phyloP scores from a whole-genome alignment of 768 basidiomycete genomes.

The Dioszegia hungarica region DNA sequence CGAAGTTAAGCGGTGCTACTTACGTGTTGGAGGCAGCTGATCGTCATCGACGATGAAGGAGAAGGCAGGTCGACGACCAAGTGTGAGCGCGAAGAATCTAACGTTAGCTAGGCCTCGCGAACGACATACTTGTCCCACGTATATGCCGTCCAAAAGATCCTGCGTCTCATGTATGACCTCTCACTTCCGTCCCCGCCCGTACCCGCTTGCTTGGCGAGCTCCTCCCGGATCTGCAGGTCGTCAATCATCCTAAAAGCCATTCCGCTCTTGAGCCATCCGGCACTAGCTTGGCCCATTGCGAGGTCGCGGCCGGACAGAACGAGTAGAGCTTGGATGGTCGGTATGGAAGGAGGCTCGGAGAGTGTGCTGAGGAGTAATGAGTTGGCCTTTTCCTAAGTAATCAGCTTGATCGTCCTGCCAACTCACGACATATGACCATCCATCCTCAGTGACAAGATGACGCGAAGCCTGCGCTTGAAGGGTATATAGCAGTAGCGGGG shows the following conservation, averaged over 20 bases:
- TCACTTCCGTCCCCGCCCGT: background rate
- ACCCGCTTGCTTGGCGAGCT: background rate
- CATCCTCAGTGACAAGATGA: background rate
- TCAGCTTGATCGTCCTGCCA: background rate
- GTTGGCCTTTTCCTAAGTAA: constrained; percentile 2
- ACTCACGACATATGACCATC: background rate
- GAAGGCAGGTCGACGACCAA: constrained; percentile 9
- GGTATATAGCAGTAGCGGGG: constrained; percentile 1
- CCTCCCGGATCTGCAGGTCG: constrained; percentile 1
- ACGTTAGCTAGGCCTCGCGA: background rate
- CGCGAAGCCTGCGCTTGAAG: constrained; percentile 6
- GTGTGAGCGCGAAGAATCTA: constrained; percentile 7
- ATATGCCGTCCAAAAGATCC: constrained; percentile 9
- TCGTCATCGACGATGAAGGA: background rate
- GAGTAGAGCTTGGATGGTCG: constrained; percentile 7
- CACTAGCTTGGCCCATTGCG: background rate
- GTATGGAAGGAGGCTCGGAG: background rate
- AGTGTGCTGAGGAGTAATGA: background rate
- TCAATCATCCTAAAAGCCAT: constrained; percentile 11
- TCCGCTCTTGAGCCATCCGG: constrained; percentile 7
- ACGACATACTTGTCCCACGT: constrained; percentile 9
- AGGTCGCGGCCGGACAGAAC: constrained; percentile 3
- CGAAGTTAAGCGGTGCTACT: background rate
- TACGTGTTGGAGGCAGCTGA: background rate
- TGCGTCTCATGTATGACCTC: background rate